Evolutionary conservation across 2,329 filamentous ascomycete genomes (phyloP).

Genomic region (Ilyonectria mors-panacis): DNA sequence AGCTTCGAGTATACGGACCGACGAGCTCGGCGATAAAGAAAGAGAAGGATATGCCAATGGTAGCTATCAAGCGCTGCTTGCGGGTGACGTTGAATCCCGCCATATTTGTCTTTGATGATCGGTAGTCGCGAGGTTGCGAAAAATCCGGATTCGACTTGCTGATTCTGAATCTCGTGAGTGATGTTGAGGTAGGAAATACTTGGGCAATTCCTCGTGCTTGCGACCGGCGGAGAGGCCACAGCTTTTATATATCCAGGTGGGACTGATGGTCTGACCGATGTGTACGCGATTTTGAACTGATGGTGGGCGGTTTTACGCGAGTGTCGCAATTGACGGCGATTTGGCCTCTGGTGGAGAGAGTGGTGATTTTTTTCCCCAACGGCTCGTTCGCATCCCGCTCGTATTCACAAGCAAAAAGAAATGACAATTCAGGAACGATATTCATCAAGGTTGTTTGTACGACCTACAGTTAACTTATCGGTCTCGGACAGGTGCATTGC

Average conservation of each 20-base stretch:
- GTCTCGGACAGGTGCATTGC: conserved; percentile 1
- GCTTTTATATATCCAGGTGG: conserved; percentile 14
- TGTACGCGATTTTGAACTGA: background rate
- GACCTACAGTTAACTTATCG: background rate
- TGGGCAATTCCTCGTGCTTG: background rate
- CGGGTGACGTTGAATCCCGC: conserved; percentile 41
- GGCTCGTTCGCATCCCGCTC: background rate
- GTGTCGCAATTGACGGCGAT: conserved; percentile 29
- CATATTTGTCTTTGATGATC: conserved; percentile 29
- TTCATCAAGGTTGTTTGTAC: conserved; percentile 20
- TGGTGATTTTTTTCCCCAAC: background rate
- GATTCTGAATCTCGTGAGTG: background rate
- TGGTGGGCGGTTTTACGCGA: conserved; percentile 18
- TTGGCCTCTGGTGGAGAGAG: conserved; percentile 1
- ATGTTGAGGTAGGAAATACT: background rate
- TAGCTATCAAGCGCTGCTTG: conserved; percentile 63
- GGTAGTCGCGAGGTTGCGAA: background rate
- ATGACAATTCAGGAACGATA: background rate
- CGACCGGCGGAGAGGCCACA: background rate
- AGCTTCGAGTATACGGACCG: conserved; percentile 52
- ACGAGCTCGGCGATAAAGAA: conserved; percentile 69
- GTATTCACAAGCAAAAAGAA: background rate
- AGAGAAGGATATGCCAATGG: conserved; percentile 64
- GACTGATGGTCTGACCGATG: conserved; percentile 29
- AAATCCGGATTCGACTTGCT: background rate